A percentile compares a stretch with the other conserved stretches of the same genome.
These are phyloP conservation scores for Barnettozyma populi DNA, from an alignment of 805 yeast species.

Conservation along the genomic window DNA sequence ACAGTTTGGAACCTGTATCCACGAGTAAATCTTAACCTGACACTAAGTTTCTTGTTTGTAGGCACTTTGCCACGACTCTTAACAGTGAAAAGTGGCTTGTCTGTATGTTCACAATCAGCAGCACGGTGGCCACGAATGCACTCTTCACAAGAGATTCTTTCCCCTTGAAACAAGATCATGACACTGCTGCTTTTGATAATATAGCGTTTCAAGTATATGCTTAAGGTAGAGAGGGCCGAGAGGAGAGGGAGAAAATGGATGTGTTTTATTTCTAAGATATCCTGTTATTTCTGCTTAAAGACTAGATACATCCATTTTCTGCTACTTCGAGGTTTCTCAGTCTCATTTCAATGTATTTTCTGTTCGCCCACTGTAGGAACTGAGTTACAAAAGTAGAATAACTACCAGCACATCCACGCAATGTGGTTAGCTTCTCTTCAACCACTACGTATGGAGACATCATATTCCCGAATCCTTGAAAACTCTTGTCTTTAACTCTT, in stretches of 20 bases:
- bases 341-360: not conserved
- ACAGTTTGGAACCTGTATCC: not conserved
- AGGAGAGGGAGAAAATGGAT: not conserved
- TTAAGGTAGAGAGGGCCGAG: not conserved
- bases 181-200: not conserved
- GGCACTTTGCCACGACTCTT: constrained; percentile 5
- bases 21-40: constrained; percentile 3
- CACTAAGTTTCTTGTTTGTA: not conserved
- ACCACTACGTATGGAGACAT: no score
- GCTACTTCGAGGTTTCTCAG: not conserved
- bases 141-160: constrained; percentile 6
- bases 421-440: no score
- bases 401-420: no score
- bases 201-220: not conserved
- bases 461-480: no score
- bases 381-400: no score
- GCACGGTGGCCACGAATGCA: constrained; percentile 11
- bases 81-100: constrained; percentile 4
- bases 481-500: no score
- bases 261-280: not conserved
- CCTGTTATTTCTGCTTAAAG: not conserved
- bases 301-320: not conserved
- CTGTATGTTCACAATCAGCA: constrained; percentile 5
- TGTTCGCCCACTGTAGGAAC: no score
- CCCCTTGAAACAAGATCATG: constrained; percentile 8